Percentiles rank a stretch among this genome's conserved stretches.
These are phyloP conservation scores for Spathaspora hagerdaliae DNA, from an alignment of 805 yeast species.

Conservation along the genomic window DNA sequence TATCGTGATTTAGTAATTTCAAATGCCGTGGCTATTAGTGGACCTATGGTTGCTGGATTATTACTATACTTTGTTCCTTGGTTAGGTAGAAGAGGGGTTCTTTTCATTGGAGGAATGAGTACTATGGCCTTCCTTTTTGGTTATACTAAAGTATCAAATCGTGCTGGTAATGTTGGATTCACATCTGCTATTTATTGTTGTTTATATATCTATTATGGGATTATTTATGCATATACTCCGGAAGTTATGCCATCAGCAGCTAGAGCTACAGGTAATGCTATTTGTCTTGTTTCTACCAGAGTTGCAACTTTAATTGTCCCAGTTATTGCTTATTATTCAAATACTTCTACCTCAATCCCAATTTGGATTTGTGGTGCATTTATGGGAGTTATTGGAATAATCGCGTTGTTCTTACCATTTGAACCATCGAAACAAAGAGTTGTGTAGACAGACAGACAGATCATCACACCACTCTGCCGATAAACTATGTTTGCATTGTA, in stretches of 20 bases:
- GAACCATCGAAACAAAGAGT: constrained; percentile 29
- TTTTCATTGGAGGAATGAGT: constrained; percentile 48
- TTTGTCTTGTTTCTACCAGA: constrained; percentile 31
- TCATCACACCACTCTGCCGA: no score
- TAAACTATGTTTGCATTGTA: no score
- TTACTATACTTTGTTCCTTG: constrained; percentile 14
- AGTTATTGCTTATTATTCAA: constrained; percentile 31
- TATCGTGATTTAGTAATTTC: constrained; percentile 27
- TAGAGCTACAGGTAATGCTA: constrained; percentile 34
- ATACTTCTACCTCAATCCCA: constrained; percentile 25
- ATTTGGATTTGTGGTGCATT: constrained; percentile 35
- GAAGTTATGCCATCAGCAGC: constrained; percentile 33
- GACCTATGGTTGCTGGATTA: constrained; percentile 27
- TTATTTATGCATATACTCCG: constrained; percentile 35
- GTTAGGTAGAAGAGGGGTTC: constrained; percentile 56
- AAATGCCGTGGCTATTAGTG: constrained; percentile 24
- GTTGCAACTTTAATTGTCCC: constrained; percentile 33
- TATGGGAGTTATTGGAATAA: constrained; percentile 28
- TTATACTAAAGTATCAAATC: constrained; percentile 54
- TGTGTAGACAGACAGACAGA: constrained; percentile 9
- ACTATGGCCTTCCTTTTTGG: constrained; percentile 58
- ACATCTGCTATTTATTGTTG: constrained; percentile 50
- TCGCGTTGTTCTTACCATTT: constrained; percentile 29
- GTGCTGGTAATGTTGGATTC: constrained; percentile 37
- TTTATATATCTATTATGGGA: constrained; percentile 30